Evolutionary conservation across 2,329 filamentous ascomycete genomes (phyloP), one percentile per base, ranked within the genome.

Genomic region (Huntiella abstrusa): DNA sequence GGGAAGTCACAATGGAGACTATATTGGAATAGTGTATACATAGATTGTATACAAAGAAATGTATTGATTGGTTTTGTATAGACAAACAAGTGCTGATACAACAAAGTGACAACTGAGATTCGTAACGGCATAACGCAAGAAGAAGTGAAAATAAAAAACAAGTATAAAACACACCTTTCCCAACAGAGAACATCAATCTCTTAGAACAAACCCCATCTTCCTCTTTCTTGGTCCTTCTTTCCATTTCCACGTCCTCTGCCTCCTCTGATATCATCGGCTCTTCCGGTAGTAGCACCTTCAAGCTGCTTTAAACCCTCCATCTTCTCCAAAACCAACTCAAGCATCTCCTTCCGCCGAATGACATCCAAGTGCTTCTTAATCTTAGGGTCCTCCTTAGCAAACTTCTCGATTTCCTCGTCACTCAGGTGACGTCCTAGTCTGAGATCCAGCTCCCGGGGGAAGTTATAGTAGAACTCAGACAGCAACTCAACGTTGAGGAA

Each of bases 401-500:
- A 95, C 19, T 75, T 74, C 58, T 98, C 88, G 4, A 96, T 74
- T 56, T 96, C 80, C 4, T 77, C 76, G 47, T 81, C 75, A 33
- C 75, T 75, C 51, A 95, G 69, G 55, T 85, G 80, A 19, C 85
- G 76, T 40, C 88, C 85, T 8, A 98, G 77, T 33, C 87, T 76
- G 50, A 80, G 67, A 60, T 98, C 91, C 10, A 98, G 73, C 59
- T 95, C 86, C 35, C 91, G 75, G 0, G 91, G 91, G 62, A 98
- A 98, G 58, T 91, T 86, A 64, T 95, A 94, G 65, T 94, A 95
- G 60, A 96, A 98, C 58, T 98, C 93, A 2, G 83, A 88, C 13
- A 98, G 73, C 15, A 98, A 72, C 64, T 98, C 92, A 8, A 96
- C 91, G 57, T 98, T 95, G 28, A 98, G 73, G 69, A 98, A 98